Base-by-base conservation (phyloP, 2,329 filamentous ascomycete genomes). In the Neofusicoccum laricinum region DNA sequence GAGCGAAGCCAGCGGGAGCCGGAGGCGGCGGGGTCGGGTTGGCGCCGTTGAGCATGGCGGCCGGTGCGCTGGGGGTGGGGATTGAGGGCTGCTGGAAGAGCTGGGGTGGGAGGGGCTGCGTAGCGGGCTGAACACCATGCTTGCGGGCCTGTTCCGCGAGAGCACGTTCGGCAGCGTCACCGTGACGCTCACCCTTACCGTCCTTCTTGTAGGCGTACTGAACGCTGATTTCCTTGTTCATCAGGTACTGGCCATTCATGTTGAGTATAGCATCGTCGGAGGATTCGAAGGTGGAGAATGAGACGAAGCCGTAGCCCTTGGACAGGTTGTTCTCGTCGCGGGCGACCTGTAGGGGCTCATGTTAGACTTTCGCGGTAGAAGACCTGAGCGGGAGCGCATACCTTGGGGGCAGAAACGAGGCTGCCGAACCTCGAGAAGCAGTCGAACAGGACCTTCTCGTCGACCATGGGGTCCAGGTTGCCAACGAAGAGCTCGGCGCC, bases 131-230 rank as follows among this genome's bases (percentile, higher is more conserved):
- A 66, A 99, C 91, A 72, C 97, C 97, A 77, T 97, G 92, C 75
- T 93, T 94, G 80, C 94, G 94, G 64, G 93, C 95, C 79, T 97
- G 91, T 32, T 90, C 89, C 34, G 95, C 95, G 51, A 99, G 86
- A 81, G 92, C 90, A 73, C 95, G 85, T 80, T 99, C 95, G 34
- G 95, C 95, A 71, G 93, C 86, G 76, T 99, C 95, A 71, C 95
- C 95, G 75, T 99, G 95, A 65, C 95, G 85, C 80, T 98, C 94
- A 71, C 94, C 94, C 80, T 97, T 97, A 70, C 95, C 95, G 73
- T 99, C 95, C 80, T 98, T 98, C 84, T 99, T 99, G 85, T 97
- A 98, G 43, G 95, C 95, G 77, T 98, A 99, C 78, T 98, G 94
- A 49, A 99, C 95, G 2, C 90, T 91, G 71, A 98, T 90, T 77